phyloP scores from a whole-genome alignment of 441 rosid genomes.

The Croton setiger region DNA sequence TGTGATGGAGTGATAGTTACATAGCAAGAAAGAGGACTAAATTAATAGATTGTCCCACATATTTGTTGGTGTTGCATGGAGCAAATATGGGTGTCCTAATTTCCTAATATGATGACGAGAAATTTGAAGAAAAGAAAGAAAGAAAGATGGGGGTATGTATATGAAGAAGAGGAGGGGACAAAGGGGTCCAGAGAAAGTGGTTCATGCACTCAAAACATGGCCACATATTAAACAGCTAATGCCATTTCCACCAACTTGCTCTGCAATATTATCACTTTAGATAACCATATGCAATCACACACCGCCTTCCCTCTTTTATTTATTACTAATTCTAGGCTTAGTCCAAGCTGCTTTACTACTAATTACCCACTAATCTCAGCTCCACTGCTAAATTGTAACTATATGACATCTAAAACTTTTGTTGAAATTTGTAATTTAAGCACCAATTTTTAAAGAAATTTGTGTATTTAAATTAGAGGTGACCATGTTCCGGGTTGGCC shows the following conservation, averaged over 20 bases:
- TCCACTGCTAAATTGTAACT: too few species aligned
- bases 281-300: too few species aligned
- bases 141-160: background rate
- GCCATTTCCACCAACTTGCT: constrained; percentile 7
- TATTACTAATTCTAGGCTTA: too few species aligned
- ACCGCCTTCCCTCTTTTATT: too few species aligned
- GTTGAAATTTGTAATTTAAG: too few species aligned
- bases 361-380: too few species aligned
- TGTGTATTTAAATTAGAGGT: too few species aligned
- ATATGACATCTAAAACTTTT: too few species aligned
- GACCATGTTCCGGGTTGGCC: too few species aligned
- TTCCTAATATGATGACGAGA: background rate
- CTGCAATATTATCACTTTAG: background rate
- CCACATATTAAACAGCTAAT: constrained; percentile 7
- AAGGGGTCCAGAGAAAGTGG: background rate
- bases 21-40: background rate
- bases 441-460: too few species aligned
- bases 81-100: background rate
- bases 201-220: background rate
- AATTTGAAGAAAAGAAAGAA: background rate
- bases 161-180: background rate
- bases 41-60: background rate
- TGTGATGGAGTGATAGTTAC: too few species aligned
- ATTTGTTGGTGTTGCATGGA: background rate
- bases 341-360: too few species aligned